Evolutionary conservation across 441 rosid species (phyloP).

Genomic region (Corymbia citriodora): DNA sequence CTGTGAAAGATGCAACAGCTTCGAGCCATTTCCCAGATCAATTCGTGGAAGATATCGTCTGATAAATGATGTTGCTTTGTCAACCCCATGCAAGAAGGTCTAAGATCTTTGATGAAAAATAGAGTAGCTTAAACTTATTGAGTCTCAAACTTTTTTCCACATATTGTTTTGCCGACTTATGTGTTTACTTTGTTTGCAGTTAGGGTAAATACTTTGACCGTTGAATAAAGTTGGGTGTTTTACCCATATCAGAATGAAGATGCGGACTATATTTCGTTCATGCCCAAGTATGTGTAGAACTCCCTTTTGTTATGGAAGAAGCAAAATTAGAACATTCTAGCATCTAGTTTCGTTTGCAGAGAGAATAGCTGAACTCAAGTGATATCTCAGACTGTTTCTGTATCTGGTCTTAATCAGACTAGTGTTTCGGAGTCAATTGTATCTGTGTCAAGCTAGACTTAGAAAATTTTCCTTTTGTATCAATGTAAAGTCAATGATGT

Average conservation of each 20-base stretch:
- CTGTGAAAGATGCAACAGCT: background rate
- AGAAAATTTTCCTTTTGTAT: background rate
- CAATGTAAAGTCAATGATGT: background rate
- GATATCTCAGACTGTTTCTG: background rate
- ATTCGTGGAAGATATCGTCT: background rate
- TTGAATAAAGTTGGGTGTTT: background rate
- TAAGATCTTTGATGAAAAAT: background rate
- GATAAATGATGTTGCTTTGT: background rate
- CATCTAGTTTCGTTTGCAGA: background rate
- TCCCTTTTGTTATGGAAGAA: background rate
- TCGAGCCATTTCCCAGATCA: background rate
- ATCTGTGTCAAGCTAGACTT: background rate
- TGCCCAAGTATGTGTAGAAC: background rate
- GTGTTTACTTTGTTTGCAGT: background rate
- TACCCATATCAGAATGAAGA: background rate
- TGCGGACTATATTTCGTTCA: background rate
- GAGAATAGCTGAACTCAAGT: background rate
- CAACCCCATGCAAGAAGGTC: background rate
- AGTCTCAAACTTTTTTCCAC: background rate
- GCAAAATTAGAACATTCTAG: background rate
- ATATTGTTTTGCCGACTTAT: background rate
- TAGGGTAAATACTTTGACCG: background rate
- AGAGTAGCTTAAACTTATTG: background rate
- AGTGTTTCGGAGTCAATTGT: too few species aligned
- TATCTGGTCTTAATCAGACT: background rate